Base-by-base conservation (phyloP, 1,284 basidiomycete genomes). In the Microbotryum silenes-acaulis region DNA sequence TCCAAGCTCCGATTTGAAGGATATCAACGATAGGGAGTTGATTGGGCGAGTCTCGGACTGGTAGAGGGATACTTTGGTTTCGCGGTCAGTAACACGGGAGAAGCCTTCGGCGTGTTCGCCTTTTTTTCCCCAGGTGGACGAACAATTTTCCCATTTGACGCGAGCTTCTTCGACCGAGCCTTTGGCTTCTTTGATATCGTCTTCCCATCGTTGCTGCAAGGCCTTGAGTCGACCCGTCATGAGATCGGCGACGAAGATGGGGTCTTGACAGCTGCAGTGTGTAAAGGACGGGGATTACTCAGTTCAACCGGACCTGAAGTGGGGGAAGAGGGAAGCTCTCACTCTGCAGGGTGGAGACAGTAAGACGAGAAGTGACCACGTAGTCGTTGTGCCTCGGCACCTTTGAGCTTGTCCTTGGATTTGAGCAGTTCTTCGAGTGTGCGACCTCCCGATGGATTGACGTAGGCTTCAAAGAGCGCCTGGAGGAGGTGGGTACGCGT, bases 1-100 rank as follows among this genome's bases (percentile, higher is more conserved):
- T 46, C 23, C 27, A 58, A 6, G 56, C 56, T n/a, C 56, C 56
- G 12, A 58, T 20, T 44, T 56, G 46, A 6, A 58, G 50, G 27
- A 58, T 52, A 20, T 58, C 56, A 44, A 50, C n/a, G 42, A 58
- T 33, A 5, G 56, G 56, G 2, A 58, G 56, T 44, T 58, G 29
- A 25, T 58, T 58, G 25, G 56, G 56, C 10, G 47, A 50, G 27
- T 58, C 56, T 12, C 56, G 50, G 33, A 51, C 48, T 56, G 37
- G 37, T 16, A 4, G 37, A 42, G 37, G 6, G 37, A 42, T 1
- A 18, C 8, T 6, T 18, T 16, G 14, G 1, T 18, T 16, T 42
- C 37, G 31, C 21, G n/a, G 48, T 27, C 48, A 49, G 12, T 27
- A 5, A 21, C 48, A 49, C 10, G 21, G 6, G 21, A 8, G 9